Conservation (phyloP, 2,329 filamentous ascomycete species). For the Fusarium sp. region DNA sequence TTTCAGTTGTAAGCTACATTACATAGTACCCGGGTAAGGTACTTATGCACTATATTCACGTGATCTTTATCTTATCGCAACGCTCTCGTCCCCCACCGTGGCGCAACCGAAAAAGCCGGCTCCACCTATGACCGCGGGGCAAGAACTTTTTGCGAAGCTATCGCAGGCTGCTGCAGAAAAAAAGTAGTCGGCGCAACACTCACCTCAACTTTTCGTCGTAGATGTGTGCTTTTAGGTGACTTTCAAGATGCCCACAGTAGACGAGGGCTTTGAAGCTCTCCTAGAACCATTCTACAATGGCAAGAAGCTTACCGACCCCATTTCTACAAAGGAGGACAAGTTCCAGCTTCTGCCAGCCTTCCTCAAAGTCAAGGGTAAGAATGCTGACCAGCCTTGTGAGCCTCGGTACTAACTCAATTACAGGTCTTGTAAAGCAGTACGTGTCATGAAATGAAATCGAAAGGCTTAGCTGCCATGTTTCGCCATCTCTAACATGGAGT, state of each 20-base stretch:
- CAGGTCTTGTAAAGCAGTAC: constrained; percentile 85
- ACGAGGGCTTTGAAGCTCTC: constrained; percentile 72
- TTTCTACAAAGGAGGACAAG: constrained; percentile 80
- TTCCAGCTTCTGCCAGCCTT: constrained; percentile 98
- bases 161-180: constrained; percentile 37
- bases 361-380: constrained; percentile 86
- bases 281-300: constrained; percentile 74
- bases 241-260: constrained; percentile 60
- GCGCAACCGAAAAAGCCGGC: constrained; percentile 35
- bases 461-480: background rate
- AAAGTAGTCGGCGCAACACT: constrained; percentile 34
- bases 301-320: constrained; percentile 71
- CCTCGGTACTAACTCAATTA: constrained; percentile 36
- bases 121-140: constrained; percentile 45
- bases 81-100: constrained; percentile 45
- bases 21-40: too few relatives aligned
- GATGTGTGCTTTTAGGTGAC: constrained; percentile 49
- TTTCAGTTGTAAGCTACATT: too few relatives aligned
- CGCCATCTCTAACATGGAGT: constrained; percentile 18
- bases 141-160: constrained; percentile 48
- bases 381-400: constrained; percentile 3
- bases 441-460: constrained; percentile 35
- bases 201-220: constrained; percentile 28
- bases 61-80: constrained; percentile 31
- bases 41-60: constrained; percentile 18